Conservation (phyloP, 495 filamentous ascomycete genomes). For the Neurospora sp. region DNA sequence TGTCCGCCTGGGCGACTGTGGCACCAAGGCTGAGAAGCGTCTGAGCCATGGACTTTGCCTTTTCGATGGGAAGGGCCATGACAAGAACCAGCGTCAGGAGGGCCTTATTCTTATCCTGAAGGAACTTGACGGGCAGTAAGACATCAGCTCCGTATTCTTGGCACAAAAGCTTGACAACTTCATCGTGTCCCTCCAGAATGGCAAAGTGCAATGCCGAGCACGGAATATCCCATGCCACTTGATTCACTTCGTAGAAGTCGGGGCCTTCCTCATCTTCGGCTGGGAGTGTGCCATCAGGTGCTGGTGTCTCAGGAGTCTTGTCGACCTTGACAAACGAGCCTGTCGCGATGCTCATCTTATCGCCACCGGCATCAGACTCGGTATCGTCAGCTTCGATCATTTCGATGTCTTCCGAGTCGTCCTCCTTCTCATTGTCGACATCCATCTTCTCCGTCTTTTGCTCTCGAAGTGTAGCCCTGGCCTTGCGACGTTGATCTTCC, state of each 20-base stretch:
- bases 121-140: conserved; percentile 54
- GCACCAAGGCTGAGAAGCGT: conserved; percentile 60
- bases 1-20: conserved; percentile 61
- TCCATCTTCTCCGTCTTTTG: conserved; percentile 12
- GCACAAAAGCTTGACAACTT: conserved; percentile 58
- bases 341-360: conserved; percentile 36
- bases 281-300: conserved; percentile 19
- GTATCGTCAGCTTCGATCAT: conserved; percentile 31
- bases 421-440: conserved; percentile 8
- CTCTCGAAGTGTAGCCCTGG: conserved; percentile 10
- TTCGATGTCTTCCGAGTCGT: conserved; percentile 25
- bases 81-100: conserved; percentile 57
- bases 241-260: conserved; percentile 69
- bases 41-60: conserved; percentile 48
- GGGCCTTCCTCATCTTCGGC: conserved; percentile 56
- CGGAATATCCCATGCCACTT: conserved; percentile 62
- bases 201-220: conserved; percentile 66
- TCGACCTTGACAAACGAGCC: conserved; percentile 61
- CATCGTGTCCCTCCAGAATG: conserved; percentile 57
- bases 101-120: conserved; percentile 36
- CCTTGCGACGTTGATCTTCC: conserved; percentile 37
- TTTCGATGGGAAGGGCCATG: conserved; percentile 45
- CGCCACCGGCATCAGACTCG: conserved; percentile 24
- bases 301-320: conserved; percentile 23
- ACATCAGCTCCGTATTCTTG: conserved; percentile 65